A percentile compares a stretch with the other conserved stretches of the same genome.
Conservation (phyloP, 164 flowering plant species). For the Annona squamosa region DNA sequence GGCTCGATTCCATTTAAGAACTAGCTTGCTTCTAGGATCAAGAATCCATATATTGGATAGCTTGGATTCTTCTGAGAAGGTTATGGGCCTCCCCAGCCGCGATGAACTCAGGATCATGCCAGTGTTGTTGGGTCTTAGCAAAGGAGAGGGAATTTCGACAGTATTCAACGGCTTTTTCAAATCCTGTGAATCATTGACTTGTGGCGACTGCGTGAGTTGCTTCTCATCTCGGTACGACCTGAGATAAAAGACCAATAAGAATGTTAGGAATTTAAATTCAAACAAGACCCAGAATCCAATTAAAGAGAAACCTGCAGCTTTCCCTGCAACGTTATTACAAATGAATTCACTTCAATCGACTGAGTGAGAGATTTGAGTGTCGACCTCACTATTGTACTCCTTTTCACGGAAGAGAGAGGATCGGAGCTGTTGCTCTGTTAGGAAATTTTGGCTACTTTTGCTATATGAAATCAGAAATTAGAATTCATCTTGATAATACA, state of each 20-base stretch:
- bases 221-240: constrained; percentile 63
- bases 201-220: constrained; percentile 33
- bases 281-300: not conserved
- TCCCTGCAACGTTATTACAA: not conserved
- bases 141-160: constrained; percentile 28
- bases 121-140: constrained; percentile 25
- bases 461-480: not conserved
- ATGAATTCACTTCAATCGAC: not conserved
- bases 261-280: not conserved
- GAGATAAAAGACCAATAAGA: constrained; percentile 5
- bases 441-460: too few relatives aligned
- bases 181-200: constrained; percentile 6
- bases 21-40: constrained; percentile 76
- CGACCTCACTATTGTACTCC: not conserved
- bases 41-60: constrained; percentile 51
- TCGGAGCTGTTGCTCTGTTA: too few relatives aligned
- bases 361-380: not conserved
- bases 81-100: constrained; percentile 33
- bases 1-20: constrained; percentile 65
- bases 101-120: constrained; percentile 26
- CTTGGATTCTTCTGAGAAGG: constrained; percentile 44
- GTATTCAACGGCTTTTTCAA: constrained; percentile 30
- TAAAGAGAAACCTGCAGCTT: not conserved
- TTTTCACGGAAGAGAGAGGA: too few relatives aligned
- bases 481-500: not conserved